Percentiles rank a stretch among this genome's conserved stretches.
Evolutionary conservation across 345 rosid genomes (phyloP).

Genomic region (Linum tenue): DNA sequence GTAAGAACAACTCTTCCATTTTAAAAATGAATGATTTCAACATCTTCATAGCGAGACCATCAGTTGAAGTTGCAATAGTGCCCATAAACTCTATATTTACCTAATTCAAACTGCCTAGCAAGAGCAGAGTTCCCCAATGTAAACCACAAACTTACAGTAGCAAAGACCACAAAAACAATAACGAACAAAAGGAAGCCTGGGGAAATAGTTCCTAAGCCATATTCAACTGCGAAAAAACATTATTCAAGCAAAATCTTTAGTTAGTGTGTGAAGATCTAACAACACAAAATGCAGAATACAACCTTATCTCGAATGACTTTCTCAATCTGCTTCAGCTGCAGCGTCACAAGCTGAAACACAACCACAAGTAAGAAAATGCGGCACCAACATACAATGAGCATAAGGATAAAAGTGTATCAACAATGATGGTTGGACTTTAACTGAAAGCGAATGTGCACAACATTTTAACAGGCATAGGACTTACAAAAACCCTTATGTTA

Average conservation of each 20-base stretch:
- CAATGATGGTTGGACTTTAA: neutral
- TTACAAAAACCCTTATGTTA: neutral
- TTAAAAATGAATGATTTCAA: neutral
- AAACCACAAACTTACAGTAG: neutral
- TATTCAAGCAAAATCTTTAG: neutral
- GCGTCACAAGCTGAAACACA: constrained; percentile 2
- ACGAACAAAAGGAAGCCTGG: neutral
- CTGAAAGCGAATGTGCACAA: neutral
- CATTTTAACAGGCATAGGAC: neutral
- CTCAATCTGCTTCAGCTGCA: neutral
- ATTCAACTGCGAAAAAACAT: neutral
- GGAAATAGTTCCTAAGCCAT: neutral
- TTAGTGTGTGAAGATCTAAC: neutral
- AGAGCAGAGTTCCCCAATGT: neutral
- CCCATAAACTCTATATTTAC: neutral
- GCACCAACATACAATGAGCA: neutral
- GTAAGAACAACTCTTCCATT: neutral
- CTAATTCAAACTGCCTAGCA: neutral
- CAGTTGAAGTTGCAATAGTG: neutral
- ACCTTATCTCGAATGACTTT: neutral
- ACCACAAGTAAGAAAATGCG: neutral
- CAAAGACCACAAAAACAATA: neutral
- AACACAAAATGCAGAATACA: neutral
- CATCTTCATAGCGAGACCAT: neutral
- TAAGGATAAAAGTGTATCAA: neutral